Evolutionary conservation across 2,329 filamentous ascomycete genomes (phyloP).

Genomic region (Coniochaeta prunicola): DNA sequence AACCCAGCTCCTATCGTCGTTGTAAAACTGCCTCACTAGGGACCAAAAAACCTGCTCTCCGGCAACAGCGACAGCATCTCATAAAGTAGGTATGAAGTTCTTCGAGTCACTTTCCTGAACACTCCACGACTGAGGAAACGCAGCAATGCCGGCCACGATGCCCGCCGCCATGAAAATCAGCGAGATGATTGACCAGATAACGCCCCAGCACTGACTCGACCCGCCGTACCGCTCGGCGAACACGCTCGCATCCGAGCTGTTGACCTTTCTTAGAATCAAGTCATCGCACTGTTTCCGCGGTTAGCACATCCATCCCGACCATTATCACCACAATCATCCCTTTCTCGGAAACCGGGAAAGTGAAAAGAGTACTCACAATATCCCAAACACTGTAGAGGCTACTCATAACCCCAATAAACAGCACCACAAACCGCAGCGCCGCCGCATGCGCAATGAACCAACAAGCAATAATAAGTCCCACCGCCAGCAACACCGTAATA

Average conservation of each 20-base stretch:
- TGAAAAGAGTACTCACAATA: constrained; percentile 42
- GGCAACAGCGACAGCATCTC: not conserved
- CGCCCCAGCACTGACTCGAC: constrained; percentile 73
- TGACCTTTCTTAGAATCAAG: constrained; percentile 72
- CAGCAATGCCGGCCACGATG: constrained; percentile 70
- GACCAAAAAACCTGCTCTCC: not conserved
- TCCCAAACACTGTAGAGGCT: constrained; percentile 78
- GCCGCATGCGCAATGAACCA: constrained; percentile 78
- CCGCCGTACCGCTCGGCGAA: constrained; percentile 74
- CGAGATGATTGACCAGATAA: constrained; percentile 70
- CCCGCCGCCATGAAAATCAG: constrained; percentile 63
- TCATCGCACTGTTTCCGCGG: constrained; percentile 57
- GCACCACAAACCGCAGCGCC: constrained; percentile 58
- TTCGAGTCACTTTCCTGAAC: constrained; percentile 64
- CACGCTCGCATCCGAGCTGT: constrained; percentile 70
- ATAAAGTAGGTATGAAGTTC: constrained; percentile 4
- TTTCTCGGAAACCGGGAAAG: not conserved
- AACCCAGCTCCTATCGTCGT: not conserved
- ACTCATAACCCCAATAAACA: constrained; percentile 80
- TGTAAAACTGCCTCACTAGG: not conserved
- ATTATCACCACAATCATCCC: not conserved
- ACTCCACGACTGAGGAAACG: constrained; percentile 62
- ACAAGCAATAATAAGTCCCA: constrained; percentile 63
- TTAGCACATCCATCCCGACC: not conserved
- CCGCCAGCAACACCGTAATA: constrained; percentile 59